phyloP scores from a whole-genome alignment of 306 rosid species.

The Acacia confusa region DNA sequence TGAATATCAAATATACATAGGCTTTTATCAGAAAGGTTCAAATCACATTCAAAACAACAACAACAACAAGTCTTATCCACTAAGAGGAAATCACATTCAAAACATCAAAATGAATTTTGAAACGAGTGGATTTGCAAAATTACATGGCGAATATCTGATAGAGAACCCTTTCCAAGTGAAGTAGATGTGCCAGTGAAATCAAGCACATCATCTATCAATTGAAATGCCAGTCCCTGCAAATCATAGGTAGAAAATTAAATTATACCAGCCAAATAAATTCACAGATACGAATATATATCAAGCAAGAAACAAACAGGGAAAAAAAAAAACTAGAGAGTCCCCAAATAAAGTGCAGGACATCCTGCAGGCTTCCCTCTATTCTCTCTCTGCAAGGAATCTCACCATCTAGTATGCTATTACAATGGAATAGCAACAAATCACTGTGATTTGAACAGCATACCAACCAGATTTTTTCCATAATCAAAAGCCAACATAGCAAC shows the following conservation, averaged over 20 bases:
- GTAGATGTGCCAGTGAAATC: constrained; percentile 92
- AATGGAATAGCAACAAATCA: not conserved
- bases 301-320: not conserved
- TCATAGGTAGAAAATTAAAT: constrained; percentile 21
- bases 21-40: constrained; percentile 9
- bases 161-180: constrained; percentile 94
- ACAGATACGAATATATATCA: constrained; percentile 9
- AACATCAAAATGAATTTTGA: constrained; percentile 4
- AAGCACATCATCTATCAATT: constrained; percentile 88
- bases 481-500: constrained; percentile 83
- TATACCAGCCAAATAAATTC: constrained; percentile 18
- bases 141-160: constrained; percentile 88
- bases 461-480: constrained; percentile 93
- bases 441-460: constrained; percentile 39
- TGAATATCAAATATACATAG: not conserved
- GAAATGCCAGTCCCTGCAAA: constrained; percentile 91
- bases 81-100: not conserved
- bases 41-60: not conserved
- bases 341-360: constrained; percentile 11
- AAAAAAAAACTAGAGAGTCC: not conserved
- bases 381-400: constrained; percentile 22
- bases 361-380: constrained; percentile 18
- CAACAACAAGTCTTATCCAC: not conserved
- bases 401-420: constrained; percentile 7
- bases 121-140: constrained; percentile 29